Percentiles rank a stretch among this genome's conserved stretches.
phyloP scores from a whole-genome alignment of 768 basidiomycete genomes.

The Leccinum rimulosum region DNA sequence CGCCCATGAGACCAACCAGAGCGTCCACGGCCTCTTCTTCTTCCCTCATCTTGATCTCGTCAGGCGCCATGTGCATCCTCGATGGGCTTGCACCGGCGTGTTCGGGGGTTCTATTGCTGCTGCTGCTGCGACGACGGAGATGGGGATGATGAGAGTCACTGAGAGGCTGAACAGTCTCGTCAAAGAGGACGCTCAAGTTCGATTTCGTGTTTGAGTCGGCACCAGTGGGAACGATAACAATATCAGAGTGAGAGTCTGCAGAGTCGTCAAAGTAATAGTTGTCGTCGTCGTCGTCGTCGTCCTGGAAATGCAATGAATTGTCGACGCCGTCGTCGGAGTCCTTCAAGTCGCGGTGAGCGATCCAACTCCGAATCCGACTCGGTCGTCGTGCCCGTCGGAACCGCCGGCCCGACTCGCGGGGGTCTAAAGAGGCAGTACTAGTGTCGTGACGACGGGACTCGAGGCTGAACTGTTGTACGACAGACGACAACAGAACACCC shows the following conservation, averaged over 20 bases:
- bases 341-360: not conserved
- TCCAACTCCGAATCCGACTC: slow-evolving; percentile 19
- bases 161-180: not conserved
- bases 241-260: not conserved
- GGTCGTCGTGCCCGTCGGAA: slow-evolving; percentile 4
- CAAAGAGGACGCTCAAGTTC: not conserved
- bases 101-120: not conserved
- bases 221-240: not conserved
- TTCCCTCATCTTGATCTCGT: slow-evolving; percentile 11
- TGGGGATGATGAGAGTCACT: not conserved
- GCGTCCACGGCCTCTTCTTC: slow-evolving; percentile 35
- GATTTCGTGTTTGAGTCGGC: not conserved
- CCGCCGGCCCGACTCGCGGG: not conserved
- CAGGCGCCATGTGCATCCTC: slow-evolving; percentile 22
- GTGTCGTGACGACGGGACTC: slow-evolving; percentile 12
- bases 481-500: slow-evolving; percentile 16
- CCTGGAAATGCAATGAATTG: slow-evolving; percentile 14
- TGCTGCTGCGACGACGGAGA: not conserved
- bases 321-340: slow-evolving; percentile 5
- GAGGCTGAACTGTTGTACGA: slow-evolving; percentile 20
- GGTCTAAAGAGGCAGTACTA: not conserved
- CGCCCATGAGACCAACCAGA: slow-evolving; percentile 39
- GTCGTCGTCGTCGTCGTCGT: slow-evolving; percentile 3
- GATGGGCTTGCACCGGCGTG: not conserved
- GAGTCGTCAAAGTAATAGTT: slow-evolving; percentile 8